Evolutionary conservation across 306 rosid genomes (phyloP), one percentile per base, ranked within the genome.

Genomic region (Mucuna pruriens): DNA sequence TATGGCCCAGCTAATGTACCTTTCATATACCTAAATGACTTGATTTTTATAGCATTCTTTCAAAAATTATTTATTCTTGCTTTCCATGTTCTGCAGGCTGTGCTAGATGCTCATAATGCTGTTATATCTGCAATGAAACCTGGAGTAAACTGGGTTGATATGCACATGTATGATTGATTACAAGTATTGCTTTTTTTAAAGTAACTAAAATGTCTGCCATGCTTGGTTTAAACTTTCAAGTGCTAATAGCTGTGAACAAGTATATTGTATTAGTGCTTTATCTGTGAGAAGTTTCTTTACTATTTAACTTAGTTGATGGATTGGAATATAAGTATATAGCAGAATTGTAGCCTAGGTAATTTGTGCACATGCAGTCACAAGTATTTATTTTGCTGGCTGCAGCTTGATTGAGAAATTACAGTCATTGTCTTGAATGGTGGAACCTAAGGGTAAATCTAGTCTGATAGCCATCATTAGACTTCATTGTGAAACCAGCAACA

Each of bases 51-150:
- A 54, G 58, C 25, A 70, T 85, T 70, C 20, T 25, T 74, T 33
- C 34, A 39, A 33, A 45, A 42, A 19, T 62, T 26, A 19, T 74
- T 46, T 76, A 22, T 64, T 70, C 69, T 34, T 64, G 46, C 48
- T 71, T 58, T 31, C 51, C 69, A 60, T 82, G 62, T 75, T 90
- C 45, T 68, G 80, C 88, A 94, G 98, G 97, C 97, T 85, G 94
- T 94, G 84, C 98, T 94, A 76, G 89, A 90, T 72, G 97, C 98
- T 83, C 97, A 94, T 26, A 63, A 94, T 88, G 91, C 89, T 62
- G 98, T 94, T 75, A 89, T 94, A 85, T 77, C 92, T 71, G 40
- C 84, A 29, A 90, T 92, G 94, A 94, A 82, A 82, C 97, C 98
- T 69, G 97, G 97, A 83, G 78, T 88, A 71, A 73, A 76, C 85